Percentiles rank a stretch among this genome's conserved stretches.
phyloP scores from a whole-genome alignment of 345 rosid genomes.

The thale cress (Arabidopsis thaliana) region TAIR10.1 NC_003070.9:25175501-25176000 shows the following conservation, averaged over 20 bases:
- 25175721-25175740: conserved; percentile 11
- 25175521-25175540: neutral
- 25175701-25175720: conserved; percentile 23
- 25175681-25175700: conserved; percentile 3
- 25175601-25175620: conserved; percentile 12
- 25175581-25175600: conserved; percentile 10
- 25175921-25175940: conserved; percentile 15
- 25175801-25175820: conserved; percentile 7
- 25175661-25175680: conserved; percentile 20
- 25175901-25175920: conserved; percentile 6
- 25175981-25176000: conserved; percentile 78
- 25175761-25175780: neutral
- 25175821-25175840: conserved; percentile 13
- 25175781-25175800: neutral
- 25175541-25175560: neutral
- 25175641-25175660: conserved; percentile 4
- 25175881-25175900: conserved; percentile 28
- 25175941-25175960: neutral
- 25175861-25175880: conserved; percentile 33
- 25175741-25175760: conserved; percentile 24
- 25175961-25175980: conserved; percentile 10
- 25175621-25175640: conserved; percentile 5
- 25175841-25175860: neutral
- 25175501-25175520: neutral
- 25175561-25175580: conserved; percentile 10